Conservation (phyloP, 331 rosid genomes). For the Cydonia oblonga region DNA sequence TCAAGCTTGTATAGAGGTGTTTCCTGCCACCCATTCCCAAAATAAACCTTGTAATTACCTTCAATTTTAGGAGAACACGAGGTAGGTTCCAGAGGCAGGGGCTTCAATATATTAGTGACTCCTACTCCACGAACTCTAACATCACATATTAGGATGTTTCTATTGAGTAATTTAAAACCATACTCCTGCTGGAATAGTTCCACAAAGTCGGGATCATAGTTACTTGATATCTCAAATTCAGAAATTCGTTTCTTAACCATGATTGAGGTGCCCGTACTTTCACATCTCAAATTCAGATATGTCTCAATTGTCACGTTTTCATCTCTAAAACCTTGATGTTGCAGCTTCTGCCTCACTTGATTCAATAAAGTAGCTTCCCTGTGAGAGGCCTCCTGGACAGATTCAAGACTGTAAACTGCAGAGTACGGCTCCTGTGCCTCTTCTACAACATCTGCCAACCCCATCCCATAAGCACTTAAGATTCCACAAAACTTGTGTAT, state of each 20-base stretch:
- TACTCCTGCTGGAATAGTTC: conserved; percentile 79
- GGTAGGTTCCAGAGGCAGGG: conserved; percentile 31
- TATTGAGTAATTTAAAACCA: conserved; percentile 68
- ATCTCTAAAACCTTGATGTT: conserved; percentile 67
- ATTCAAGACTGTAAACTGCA: conserved; percentile 53
- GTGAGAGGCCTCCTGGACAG: conserved; percentile 44
- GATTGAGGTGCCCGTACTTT: conserved; percentile 90
- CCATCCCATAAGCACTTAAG: conserved; percentile 96
- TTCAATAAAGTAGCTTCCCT: conserved; percentile 50
- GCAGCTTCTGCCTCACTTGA: conserved; percentile 65
- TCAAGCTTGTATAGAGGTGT: conserved; percentile 76
- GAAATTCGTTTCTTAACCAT: conserved; percentile 61
- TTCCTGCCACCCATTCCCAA: conserved; percentile 70
- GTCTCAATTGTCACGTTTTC: conserved; percentile 56
- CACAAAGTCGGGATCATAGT: conserved; percentile 59
- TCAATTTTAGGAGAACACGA: conserved; percentile 45
- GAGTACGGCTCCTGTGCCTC: conserved; percentile 89
- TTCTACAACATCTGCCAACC: conserved; percentile 93
- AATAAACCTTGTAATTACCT: conserved; percentile 65
- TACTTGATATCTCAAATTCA: conserved; percentile 29
- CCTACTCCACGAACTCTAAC: conserved; percentile 76
- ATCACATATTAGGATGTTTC: conserved; percentile 65
- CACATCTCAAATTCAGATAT: conserved; percentile 82
- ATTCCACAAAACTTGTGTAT: conserved; percentile 89
- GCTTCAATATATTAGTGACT: conserved; percentile 75